Conservation (phyloP, 352 stramenopile genomes). For the Phytophthora citrophthora region DNA sequence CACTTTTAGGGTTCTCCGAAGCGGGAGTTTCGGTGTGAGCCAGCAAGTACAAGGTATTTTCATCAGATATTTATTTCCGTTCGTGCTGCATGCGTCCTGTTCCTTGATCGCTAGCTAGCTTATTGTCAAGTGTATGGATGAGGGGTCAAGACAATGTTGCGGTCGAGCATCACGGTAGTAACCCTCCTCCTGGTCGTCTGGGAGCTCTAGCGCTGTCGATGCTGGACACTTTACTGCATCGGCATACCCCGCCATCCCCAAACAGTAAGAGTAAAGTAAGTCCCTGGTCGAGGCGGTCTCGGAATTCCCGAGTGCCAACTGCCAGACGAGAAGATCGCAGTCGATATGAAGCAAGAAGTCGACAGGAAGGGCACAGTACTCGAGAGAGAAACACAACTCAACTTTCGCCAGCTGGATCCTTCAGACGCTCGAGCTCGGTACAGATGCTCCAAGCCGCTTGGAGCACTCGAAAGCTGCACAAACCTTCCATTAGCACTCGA, state of each 20-base stretch:
- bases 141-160: conserved; percentile 12
- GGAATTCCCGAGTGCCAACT: conserved; percentile 5
- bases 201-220: conserved; percentile 16
- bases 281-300: conserved; percentile 13
- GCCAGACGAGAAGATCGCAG: conserved; percentile 10
- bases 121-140: conserved; percentile 13
- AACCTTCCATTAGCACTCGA: neutral
- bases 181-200: conserved; percentile 10
- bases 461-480: conserved; percentile 6
- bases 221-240: conserved; percentile 24
- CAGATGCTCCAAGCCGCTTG: conserved; percentile 10
- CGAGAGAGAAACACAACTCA: conserved; percentile 11
- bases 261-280: conserved; percentile 15
- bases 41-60: neutral
- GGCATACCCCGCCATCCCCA: conserved; percentile 6
- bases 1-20: no score
- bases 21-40: no score
- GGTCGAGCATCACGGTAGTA: conserved; percentile 14
- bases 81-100: neutral
- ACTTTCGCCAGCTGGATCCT: neutral
- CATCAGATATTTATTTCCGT: conserved; percentile 2
- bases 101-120: neutral
- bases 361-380: conserved; percentile 14
- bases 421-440: conserved; percentile 20
- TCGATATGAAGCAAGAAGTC: conserved; percentile 16